Base-by-base conservation (phyloP, 352 stramenopile species). In the Blastocystis sp. region DNA sequence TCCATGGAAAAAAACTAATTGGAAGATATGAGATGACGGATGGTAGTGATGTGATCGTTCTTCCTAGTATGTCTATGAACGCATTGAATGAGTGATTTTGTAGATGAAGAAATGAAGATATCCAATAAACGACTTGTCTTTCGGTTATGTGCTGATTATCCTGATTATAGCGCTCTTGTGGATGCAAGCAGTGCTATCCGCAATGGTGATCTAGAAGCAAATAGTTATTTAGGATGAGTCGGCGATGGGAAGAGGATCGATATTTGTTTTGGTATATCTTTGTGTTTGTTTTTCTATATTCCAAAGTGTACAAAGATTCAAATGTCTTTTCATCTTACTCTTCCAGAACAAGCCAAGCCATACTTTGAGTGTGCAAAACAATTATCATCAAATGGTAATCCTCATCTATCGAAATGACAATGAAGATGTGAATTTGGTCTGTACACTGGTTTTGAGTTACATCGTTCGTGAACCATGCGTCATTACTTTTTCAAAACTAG, bases 81-180 rank as follows among this genome's bases (percentile, higher is more conserved):
- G 3, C 22, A 3, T 1, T 24, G 35, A 6, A 35, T 11, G 0
- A 62, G 1, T 81, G 19, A 66, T 1, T 81, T 22, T 11, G 42
- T 69, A 84, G 73, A 84, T 19, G 73, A 66, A 1, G 33, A 2
- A 40, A 48, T 84, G 5, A 1, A 69, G 24, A 66, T 84, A 56
- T 66, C 15, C 13, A 84, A 84, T 24, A 84, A 84, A 37, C 64
- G 68, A 40, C 73, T 84, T 19, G 73, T 84, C 0, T 84, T 84
- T 44, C 51, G 53, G 11, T 30, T 68, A 9, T 22, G 53, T 30
- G 30, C 53, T 13, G 73, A 84, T 1, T 56, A 64, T 24, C 73
- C 73, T 17, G 56, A 84, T 48, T 84, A 66, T 40, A 33, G 68
- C 17, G 22, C 33, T 13, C 13, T 84, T 27, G 15, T 56, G 11